Percentiles rank a stretch among this genome's conserved stretches.
phyloP scores from a whole-genome alignment of 768 basidiomycete genomes.

The Auriscalpium orientale region DNA sequence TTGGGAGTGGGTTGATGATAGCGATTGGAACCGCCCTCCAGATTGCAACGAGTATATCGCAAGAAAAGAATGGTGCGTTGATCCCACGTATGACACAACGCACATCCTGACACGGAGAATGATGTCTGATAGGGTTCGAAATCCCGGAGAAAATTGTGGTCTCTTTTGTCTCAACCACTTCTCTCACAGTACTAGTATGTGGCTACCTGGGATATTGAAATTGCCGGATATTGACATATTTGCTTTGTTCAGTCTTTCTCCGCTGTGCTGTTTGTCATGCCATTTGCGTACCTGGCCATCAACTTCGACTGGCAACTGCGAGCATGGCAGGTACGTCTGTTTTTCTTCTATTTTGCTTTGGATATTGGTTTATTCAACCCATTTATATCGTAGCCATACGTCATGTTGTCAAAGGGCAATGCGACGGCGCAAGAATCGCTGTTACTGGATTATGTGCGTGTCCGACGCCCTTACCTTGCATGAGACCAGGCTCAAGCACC shows the following conservation, averaged over 20 bases:
- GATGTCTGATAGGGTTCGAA: slow-evolving; percentile 36
- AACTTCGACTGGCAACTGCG: slow-evolving; percentile 47
- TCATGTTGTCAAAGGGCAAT: slow-evolving; percentile 45
- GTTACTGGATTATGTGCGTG: slow-evolving; percentile 60
- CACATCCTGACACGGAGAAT: too few species aligned
- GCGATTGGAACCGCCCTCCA: slow-evolving; percentile 5
- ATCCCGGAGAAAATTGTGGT: slow-evolving; percentile 46
- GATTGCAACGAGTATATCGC: slow-evolving; percentile 3
- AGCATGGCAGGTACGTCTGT: slow-evolving; percentile 45
- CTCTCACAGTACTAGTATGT: slow-evolving; percentile 40
- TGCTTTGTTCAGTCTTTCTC: slow-evolving; percentile 42
- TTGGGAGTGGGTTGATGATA: neutral
- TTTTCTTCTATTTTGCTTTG: neutral
- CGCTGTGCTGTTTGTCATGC: slow-evolving; percentile 44
- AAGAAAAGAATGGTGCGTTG: slow-evolving; percentile 1
- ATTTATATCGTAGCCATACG: slow-evolving; percentile 43
- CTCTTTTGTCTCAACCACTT: slow-evolving; percentile 36
- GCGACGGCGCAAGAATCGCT: slow-evolving; percentile 50
- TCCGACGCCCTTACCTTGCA: neutral
- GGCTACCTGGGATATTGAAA: neutral
- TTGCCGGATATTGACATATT: neutral
- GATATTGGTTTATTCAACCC: neutral
- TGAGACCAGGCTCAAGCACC: neutral
- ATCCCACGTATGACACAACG: too few species aligned
- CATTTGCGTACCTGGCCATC: slow-evolving; percentile 42